Percentiles rank a stretch among this genome's conserved stretches.
phyloP scores from a whole-genome alignment of 78 protist species.

The Dictyostelium intermedium region DNA sequence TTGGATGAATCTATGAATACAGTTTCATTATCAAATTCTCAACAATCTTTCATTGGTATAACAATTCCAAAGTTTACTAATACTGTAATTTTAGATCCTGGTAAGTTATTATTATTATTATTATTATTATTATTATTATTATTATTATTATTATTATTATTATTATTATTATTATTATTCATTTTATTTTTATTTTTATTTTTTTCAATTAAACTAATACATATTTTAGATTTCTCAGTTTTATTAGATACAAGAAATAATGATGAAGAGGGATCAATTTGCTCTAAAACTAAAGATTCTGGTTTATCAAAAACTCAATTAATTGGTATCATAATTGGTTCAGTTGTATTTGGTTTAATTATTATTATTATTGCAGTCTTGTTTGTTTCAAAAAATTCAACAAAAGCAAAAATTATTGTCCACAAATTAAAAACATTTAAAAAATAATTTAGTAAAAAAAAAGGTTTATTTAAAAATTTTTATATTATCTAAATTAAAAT shows the following conservation, averaged over 20 bases:
- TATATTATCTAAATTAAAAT: neutral
- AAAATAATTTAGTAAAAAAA: neutral
- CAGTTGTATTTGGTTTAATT: neutral
- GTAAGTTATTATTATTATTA: neutral
- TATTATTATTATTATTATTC: too few species aligned
- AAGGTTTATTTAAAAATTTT: neutral
- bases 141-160: too few species aligned
- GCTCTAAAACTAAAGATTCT: neutral
- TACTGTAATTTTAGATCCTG: neutral
- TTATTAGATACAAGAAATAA: neutral
- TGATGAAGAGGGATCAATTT: neutral
- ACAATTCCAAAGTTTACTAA: neutral
- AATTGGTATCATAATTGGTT: neutral
- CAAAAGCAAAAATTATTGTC: neutral
- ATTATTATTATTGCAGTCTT: neutral
- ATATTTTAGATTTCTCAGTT: neutral
- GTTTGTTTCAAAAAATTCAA: neutral
- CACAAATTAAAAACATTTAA: neutral
- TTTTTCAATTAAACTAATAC: too few species aligned
- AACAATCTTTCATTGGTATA: neutral
- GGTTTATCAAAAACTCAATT: conserved; percentile 10
- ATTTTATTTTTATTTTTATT: too few species aligned
- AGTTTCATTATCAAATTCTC: neutral
- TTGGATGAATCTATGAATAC: neutral
- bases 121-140: too few species aligned